Evolutionary conservation across 306 rosid genomes (phyloP), one percentile per base, ranked within the genome.

Genomic region (Glycine tomentella): DNA sequence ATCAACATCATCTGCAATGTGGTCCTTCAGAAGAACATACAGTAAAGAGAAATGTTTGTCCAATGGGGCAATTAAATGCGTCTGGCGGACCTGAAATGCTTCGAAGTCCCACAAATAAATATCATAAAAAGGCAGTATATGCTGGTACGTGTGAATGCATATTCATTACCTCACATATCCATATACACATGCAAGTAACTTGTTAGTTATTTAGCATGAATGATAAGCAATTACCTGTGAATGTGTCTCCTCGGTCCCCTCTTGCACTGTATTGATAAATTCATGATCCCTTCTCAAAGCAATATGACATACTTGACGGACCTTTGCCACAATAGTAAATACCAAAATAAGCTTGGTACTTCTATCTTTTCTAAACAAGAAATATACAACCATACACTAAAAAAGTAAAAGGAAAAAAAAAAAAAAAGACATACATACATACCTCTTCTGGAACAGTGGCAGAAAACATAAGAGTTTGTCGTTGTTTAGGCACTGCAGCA

Each of bases 361-460:
- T 38, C 42, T 15, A 61, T 76, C 38, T 50, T 59, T 62, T 55
- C 67, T 20, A 55, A 79, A 82, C 59, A 56, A 14, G 15, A 58
- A 45, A 4, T 15, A 79, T 12, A 31, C 50, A 63, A 78, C 77
- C 31, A 64, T n/a, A 51, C 20, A 70, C 15, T 33, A 16, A 59
- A 59, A 59, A 76, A 3, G 13, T 69, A 34, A 57, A 56, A 8
- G 66, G 11, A 7, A 1, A 16, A 9, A 34, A 7, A 65, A n/a
- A 44, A 1, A 16, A 13, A 34, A 7, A 65, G 31, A n/a, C n/a
- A 66, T 12, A 50, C 46, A 62, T 25, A 69, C 74, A 84, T 48
- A 92, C 99, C 98, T 90, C 93, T 45, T 91, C 93, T 31, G 99
- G 94, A 84, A 95, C 86, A 7, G 99, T 95, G 84, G 99, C 99